Evolutionary conservation across 805 yeast genomes (phyloP).

Genomic region (Lipomyces anomalus): DNA sequence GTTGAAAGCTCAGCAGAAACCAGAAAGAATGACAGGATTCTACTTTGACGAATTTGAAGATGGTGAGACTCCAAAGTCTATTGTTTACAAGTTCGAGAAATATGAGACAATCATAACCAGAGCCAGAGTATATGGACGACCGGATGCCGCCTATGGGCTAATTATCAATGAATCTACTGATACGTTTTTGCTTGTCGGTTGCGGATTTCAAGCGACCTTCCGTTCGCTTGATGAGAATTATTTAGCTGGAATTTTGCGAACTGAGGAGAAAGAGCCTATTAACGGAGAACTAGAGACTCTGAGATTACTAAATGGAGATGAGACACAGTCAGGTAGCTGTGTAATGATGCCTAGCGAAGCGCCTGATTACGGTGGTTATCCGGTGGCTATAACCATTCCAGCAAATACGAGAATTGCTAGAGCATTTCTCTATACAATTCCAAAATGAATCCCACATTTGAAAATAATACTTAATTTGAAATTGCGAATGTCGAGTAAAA

Average conservation of each 20-base stretch:
- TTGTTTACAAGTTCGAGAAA: conserved; percentile 4
- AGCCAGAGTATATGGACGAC: conserved; percentile 15
- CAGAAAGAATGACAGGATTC: conserved; percentile 11
- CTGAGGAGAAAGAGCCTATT: conserved; percentile 5
- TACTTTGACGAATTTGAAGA: conserved; percentile 16
- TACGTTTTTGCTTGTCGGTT: conserved; percentile 16
- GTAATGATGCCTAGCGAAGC: conserved; percentile 5
- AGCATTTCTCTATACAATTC: too few relatives aligned
- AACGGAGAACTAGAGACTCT: conserved; percentile 10
- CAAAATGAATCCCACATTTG: too few relatives aligned
- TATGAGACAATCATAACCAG: conserved; percentile 6
- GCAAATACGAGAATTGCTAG: conserved; percentile 2
- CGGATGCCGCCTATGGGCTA: conserved; percentile 15
- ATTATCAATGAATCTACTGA: conserved; percentile 9
- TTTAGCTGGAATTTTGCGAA: conserved; percentile 6
- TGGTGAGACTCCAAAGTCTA: conserved; percentile 1
- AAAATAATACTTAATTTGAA: too few relatives aligned
- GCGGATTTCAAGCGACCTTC: conserved; percentile 13
- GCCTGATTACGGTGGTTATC: conserved; percentile 8
- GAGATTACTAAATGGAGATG: conserved; percentile 22
- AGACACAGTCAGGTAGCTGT: conserved; percentile 7
- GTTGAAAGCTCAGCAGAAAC: conserved; percentile 9
- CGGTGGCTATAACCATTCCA: conserved; percentile 4
- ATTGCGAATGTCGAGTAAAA: too few relatives aligned
- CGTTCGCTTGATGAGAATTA: not conserved